Evolutionary conservation across 441 rosid species (phyloP).

Genomic region (Syzygium syzygioides): DNA sequence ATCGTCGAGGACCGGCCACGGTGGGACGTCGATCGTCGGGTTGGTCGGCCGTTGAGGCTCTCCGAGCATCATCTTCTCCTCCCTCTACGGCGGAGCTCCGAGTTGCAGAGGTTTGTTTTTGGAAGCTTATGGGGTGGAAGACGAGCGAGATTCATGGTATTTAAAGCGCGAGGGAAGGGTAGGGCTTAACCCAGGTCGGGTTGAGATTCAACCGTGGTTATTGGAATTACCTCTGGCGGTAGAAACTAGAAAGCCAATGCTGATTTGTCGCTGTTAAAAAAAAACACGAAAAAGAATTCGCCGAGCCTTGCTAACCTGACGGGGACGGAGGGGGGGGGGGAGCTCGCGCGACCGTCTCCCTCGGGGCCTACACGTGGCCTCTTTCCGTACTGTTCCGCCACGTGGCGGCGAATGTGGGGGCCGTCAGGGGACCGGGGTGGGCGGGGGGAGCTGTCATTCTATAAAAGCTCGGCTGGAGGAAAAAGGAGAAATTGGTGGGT

Average conservation of each 20-base stretch:
- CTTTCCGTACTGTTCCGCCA: neutral
- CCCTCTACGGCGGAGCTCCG: neutral
- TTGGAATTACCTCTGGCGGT: neutral
- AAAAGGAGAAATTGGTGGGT: neutral
- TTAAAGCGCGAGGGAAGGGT: constrained; percentile 28
- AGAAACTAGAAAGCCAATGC: neutral
- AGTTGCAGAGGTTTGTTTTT: neutral
- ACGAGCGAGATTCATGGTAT: neutral
- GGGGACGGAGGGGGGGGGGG: too few species aligned
- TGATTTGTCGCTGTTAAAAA: neutral
- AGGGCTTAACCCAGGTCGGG: constrained; percentile 25
- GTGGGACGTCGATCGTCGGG: neutral
- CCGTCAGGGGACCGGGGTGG: too few species aligned
- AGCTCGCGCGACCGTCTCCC: neutral
- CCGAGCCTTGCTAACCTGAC: neutral
- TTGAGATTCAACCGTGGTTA: constrained; percentile 32
- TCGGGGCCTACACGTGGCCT: neutral
- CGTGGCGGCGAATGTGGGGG: neutral
- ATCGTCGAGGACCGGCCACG: neutral
- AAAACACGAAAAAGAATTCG: neutral
- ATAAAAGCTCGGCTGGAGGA: neutral
- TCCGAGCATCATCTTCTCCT: neutral
- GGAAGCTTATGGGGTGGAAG: neutral
- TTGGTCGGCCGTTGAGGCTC: neutral
- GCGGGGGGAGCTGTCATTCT: neutral